These are phyloP conservation scores for Phytophthora vignae DNA, from an alignment of 352 stramenopile species.

Conservation along the genomic window DNA sequence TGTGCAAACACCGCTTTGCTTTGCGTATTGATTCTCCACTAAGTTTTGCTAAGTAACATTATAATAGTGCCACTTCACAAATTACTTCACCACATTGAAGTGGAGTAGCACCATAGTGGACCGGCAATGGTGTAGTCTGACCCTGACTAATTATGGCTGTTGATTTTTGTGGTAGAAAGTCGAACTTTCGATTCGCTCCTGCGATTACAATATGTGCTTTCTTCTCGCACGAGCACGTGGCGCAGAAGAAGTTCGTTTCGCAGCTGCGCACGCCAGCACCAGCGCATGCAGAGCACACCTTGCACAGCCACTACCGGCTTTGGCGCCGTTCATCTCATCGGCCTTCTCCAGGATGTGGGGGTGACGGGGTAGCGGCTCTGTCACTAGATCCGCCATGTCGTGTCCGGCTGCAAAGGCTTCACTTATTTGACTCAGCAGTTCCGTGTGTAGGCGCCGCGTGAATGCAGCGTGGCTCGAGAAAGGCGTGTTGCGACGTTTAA, in stretches of 20 bases:
- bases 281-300: constrained; percentile 27
- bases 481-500: neutral
- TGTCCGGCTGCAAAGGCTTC: constrained; percentile 9
- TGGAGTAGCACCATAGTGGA: too few species aligned
- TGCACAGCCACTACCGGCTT: constrained; percentile 30
- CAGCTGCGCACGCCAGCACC: constrained; percentile 20
- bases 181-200: too few species aligned
- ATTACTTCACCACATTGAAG: too few species aligned
- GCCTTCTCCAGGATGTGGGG: constrained; percentile 19
- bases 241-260: constrained; percentile 31
- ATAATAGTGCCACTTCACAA: too few species aligned
- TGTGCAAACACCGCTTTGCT: too few species aligned
- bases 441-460: neutral
- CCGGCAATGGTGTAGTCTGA: too few species aligned
- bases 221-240: constrained; percentile 5
- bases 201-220: too few species aligned
- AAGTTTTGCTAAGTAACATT: too few species aligned
- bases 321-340: constrained; percentile 20
- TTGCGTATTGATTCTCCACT: too few species aligned
- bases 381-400: too few species aligned
- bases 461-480: constrained; percentile 5
- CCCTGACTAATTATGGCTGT: too few species aligned
- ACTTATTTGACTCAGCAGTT: constrained; percentile 17
- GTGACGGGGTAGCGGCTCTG: neutral
- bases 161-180: too few species aligned